A percentile compares a stretch with the other conserved stretches of the same genome.
Conservation (phyloP, 164 flowering plant genomes). For the Sextonia rubra region DNA sequence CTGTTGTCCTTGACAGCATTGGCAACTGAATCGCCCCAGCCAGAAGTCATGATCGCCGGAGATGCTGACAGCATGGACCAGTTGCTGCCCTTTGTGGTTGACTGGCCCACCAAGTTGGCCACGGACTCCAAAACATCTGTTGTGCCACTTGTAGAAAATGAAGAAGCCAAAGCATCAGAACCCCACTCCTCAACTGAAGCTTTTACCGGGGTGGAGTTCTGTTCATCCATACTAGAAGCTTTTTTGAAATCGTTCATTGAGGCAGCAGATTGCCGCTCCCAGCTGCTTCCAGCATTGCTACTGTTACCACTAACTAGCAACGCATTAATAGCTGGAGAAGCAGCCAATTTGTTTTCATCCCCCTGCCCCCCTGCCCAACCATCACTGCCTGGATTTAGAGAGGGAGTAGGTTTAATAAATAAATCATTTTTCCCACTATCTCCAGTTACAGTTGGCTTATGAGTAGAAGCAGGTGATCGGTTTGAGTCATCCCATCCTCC, state of each 20-base stretch:
- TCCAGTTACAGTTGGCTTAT: constrained; percentile 15
- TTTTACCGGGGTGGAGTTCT: not conserved
- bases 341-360: too few species aligned
- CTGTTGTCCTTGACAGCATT: not conserved
- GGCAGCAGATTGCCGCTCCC: not conserved
- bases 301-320: too few species aligned
- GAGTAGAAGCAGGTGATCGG: too few species aligned
- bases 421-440: not conserved
- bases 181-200: too few species aligned
- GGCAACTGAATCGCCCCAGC: not conserved
- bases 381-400: constrained; percentile 36
- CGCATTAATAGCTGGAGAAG: too few species aligned
- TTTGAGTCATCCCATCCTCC: not conserved
- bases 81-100: too few species aligned
- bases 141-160: too few species aligned
- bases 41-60: not conserved
- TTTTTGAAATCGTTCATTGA: not conserved
- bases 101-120: too few species aligned
- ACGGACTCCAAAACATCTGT: too few species aligned
- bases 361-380: constrained; percentile 1
- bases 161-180: too few species aligned
- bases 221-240: not conserved
- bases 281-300: too few species aligned
- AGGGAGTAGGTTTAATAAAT: constrained; percentile 48
- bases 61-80: not conserved